Evolutionary conservation across 805 yeast genomes (phyloP).

Genomic region (Candida chilensis): DNA sequence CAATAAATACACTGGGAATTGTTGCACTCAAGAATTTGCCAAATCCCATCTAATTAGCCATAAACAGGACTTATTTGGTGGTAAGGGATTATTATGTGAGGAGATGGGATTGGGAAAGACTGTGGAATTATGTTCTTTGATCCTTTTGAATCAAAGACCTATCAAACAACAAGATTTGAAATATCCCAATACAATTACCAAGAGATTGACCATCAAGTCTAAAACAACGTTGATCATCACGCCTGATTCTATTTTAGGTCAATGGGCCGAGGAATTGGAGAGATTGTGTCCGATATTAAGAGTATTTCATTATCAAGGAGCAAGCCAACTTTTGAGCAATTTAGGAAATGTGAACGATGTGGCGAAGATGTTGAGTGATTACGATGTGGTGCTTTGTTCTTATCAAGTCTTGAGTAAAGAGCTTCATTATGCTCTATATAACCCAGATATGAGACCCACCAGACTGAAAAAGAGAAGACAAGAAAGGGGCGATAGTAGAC

Average conservation of each 20-base stretch:
- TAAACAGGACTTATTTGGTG: constrained; percentile 12
- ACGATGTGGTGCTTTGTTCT: constrained; percentile 77
- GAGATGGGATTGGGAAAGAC: constrained; percentile 99
- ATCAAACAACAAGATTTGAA: constrained; percentile 12
- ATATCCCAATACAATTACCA: constrained; percentile 26
- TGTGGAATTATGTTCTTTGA: constrained; percentile 66
- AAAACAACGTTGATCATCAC: constrained; percentile 78
- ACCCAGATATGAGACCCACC: constrained; percentile 45
- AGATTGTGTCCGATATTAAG: constrained; percentile 50
- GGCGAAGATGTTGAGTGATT: constrained; percentile 45
- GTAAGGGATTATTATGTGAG: constrained; percentile 72
- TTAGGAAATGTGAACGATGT: constrained; percentile 10
- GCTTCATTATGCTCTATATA: constrained; percentile 68
- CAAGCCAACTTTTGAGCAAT: constrained; percentile 4
- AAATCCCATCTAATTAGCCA: constrained; percentile 20
- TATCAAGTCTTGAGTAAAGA: constrained; percentile 67
- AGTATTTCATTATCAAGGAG: constrained; percentile 60
- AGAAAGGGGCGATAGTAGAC: constrained; percentile 4
- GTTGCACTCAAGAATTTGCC: constrained; percentile 11
- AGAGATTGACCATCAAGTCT: constrained; percentile 36
- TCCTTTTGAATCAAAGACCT: constrained; percentile 52
- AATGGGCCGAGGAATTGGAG: constrained; percentile 76
- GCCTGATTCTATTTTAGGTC: constrained; percentile 75
- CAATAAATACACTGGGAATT: constrained; percentile 41
- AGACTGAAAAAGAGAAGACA: constrained; percentile 20